These are phyloP conservation scores for Alisma plantagoaquatica DNA, from an alignment of 106 monocot species.

Conservation along the genomic window DNA sequence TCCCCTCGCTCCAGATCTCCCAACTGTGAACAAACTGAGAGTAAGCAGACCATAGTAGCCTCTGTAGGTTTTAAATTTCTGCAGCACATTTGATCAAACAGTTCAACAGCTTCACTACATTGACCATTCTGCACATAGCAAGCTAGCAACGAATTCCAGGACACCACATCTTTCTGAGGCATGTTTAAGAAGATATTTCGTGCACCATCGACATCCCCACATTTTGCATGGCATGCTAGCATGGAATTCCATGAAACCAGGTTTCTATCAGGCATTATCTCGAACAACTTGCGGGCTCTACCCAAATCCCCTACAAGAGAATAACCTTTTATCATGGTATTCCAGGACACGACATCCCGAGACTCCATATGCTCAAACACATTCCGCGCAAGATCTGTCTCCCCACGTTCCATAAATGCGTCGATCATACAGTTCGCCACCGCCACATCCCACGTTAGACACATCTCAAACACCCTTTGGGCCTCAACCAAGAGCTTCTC, in stretches of 20 bases:
- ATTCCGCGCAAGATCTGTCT: slow-evolving; percentile 15
- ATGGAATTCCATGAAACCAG: slow-evolving; percentile 47
- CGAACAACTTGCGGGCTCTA: slow-evolving; percentile 18
- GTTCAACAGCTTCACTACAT: slow-evolving; percentile 23
- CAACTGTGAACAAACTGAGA: slow-evolving; percentile 30
- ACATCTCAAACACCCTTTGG: slow-evolving; percentile 24
- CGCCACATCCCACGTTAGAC: slow-evolving; percentile 13
- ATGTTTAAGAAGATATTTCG: slow-evolving; percentile 21
- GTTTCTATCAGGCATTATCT: slow-evolving; percentile 13
- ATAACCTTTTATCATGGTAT: slow-evolving; percentile 31
- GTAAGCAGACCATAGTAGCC: slow-evolving; percentile 34
- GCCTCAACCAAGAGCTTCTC: slow-evolving; percentile 19
- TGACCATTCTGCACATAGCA: slow-evolving; percentile 26
- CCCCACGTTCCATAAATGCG: slow-evolving; percentile 35
- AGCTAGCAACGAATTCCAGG: slow-evolving; percentile 48
- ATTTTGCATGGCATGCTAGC: slow-evolving; percentile 32
- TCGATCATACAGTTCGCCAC: slow-evolving; percentile 53
- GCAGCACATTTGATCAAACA: slow-evolving; percentile 34
- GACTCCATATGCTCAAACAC: slow-evolving; percentile 36
- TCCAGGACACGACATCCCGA: slow-evolving; percentile 26
- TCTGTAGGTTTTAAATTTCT: slow-evolving; percentile 22
- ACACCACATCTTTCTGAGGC: slow-evolving; percentile 35
- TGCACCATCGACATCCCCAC: slow-evolving; percentile 44
- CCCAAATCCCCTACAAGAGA: slow-evolving; percentile 8
- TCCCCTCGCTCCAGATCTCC: slow-evolving; percentile 36